Percentiles rank a stretch among this genome's conserved stretches.
These are phyloP conservation scores for Solanum virginianum DNA, from an alignment of 257 asterid genomes.

Conservation along the genomic window DNA sequence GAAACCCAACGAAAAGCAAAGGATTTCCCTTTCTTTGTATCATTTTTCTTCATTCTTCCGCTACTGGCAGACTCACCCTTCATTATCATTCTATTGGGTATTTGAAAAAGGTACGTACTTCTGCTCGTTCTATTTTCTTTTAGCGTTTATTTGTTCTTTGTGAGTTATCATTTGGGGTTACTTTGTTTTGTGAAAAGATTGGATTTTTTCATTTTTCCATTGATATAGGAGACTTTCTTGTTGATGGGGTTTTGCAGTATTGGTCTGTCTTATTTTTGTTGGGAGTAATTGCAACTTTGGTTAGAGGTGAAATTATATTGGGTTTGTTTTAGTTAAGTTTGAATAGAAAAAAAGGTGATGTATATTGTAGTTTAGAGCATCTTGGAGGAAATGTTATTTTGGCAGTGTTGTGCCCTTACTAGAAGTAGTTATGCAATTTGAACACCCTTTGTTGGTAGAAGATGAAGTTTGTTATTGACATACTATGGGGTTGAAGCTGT, in stretches of 20 bases:
- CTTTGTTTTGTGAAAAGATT: background rate
- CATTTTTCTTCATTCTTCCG: background rate
- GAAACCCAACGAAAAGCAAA: background rate
- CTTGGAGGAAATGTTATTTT: background rate
- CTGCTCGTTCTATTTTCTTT: background rate
- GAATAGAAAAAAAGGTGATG: background rate
- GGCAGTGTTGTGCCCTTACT: too few relatives aligned
- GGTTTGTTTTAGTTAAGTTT: background rate
- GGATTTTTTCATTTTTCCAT: background rate
- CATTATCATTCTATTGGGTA: background rate
- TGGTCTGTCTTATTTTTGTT: background rate
- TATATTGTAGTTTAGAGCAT: background rate
- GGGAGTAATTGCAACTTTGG: background rate
- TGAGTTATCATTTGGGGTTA: background rate
- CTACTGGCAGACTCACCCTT: background rate
- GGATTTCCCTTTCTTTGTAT: background rate
- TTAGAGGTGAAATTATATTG: background rate
- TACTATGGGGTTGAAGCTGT: too few relatives aligned
- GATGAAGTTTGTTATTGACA: background rate
- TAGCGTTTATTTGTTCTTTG: background rate
- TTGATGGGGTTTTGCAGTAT: background rate
- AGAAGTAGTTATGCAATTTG: background rate
- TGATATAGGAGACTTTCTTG: background rate
- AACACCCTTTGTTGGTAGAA: background rate
- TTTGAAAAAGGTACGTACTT: background rate